Evolutionary conservation across 176 grass and related monocot genomes (phyloP).

Genomic region (Musa beccarii): DNA sequence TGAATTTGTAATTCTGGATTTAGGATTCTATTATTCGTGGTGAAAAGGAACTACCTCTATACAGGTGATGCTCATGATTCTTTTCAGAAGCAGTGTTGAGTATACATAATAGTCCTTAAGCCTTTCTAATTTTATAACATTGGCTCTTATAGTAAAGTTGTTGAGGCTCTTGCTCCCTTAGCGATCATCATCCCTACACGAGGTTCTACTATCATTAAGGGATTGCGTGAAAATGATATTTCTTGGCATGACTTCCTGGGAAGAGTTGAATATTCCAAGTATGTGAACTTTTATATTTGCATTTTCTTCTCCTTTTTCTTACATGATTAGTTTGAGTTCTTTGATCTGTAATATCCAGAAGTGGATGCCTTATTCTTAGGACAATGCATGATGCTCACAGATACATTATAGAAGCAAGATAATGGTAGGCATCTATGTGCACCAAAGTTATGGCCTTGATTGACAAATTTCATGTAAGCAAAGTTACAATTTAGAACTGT

Average conservation of each 20-base stretch:
- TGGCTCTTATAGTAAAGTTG: constrained; percentile 63
- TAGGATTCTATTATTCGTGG: constrained; percentile 88
- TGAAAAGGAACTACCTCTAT: constrained; percentile 80
- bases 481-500: neutral
- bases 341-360: neutral
- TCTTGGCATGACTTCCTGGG: constrained; percentile 87
- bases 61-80: constrained; percentile 42
- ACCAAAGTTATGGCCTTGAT: neutral
- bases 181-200: constrained; percentile 73
- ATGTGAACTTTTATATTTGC: constrained; percentile 8
- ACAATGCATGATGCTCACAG: no score
- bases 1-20: constrained; percentile 21
- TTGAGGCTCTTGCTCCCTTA: constrained; percentile 69
- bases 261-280: constrained; percentile 43
- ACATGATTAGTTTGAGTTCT: neutral
- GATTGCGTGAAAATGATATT: constrained; percentile 53
- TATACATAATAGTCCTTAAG: neutral
- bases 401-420: no score
- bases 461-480: neutral
- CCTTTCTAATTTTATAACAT: constrained; percentile 30
- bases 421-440: no score
- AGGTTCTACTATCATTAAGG: constrained; percentile 37
- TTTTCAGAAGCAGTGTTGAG: neutral
- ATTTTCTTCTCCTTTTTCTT: constrained; percentile 3
- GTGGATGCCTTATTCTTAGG: no score